Evolutionary conservation across 805 yeast species (phyloP).

Genomic region (Candida sakaeoensis): DNA sequence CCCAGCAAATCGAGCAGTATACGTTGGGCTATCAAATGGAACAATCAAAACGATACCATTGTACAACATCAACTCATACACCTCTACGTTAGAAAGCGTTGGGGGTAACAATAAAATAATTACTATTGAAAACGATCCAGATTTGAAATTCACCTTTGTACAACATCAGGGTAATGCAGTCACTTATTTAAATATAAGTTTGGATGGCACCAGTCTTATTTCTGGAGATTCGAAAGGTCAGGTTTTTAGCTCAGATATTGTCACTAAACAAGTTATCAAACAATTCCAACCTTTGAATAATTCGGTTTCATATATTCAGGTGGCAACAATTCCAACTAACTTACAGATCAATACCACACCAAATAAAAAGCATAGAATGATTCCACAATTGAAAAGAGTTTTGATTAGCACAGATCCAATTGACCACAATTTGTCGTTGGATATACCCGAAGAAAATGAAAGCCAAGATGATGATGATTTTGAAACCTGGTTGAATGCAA

Average conservation of each 20-base stretch:
- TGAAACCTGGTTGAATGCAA: slow-evolving; percentile 46
- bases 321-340: slow-evolving; percentile 18
- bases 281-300: slow-evolving; percentile 44
- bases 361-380: slow-evolving; percentile 39
- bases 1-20: slow-evolving; percentile 73
- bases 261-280: slow-evolving; percentile 63
- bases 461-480: slow-evolving; percentile 27
- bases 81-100: slow-evolving; percentile 49
- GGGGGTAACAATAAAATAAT: slow-evolving; percentile 55
- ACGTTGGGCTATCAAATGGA: slow-evolving; percentile 68
- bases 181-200: slow-evolving; percentile 54
- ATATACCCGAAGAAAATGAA: slow-evolving; percentile 17
- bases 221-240: slow-evolving; percentile 76
- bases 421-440: slow-evolving; percentile 43
- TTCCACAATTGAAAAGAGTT: slow-evolving; percentile 67
- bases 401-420: slow-evolving; percentile 37
- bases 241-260: slow-evolving; percentile 63
- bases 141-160: slow-evolving; percentile 48
- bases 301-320: slow-evolving; percentile 28
- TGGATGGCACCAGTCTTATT: slow-evolving; percentile 70
- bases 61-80: slow-evolving; percentile 32
- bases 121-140: slow-evolving; percentile 49
- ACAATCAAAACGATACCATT: slow-evolving; percentile 53
- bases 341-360: slow-evolving; percentile 8
- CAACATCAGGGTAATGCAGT: slow-evolving; percentile 43